These are phyloP conservation scores for Paecilomyces dactylethromorphus DNA, from an alignment of 2,329 filamentous ascomycete genomes.

Conservation along the genomic window DNA sequence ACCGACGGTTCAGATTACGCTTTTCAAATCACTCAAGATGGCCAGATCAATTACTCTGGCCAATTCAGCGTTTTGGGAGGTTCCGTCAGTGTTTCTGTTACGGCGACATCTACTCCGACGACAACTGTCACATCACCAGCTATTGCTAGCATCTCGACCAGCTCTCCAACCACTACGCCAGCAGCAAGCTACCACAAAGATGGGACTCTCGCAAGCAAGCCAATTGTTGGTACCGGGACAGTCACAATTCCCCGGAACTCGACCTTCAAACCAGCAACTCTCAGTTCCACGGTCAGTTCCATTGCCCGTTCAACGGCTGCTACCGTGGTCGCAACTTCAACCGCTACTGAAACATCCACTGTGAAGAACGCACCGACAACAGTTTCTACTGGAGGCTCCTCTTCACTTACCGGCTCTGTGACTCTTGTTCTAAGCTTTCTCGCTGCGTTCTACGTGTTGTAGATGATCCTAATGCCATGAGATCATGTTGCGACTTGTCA, in stretches of 20 bases:
- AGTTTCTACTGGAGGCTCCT: neutral
- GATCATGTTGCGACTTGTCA: neutral
- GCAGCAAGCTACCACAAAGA: neutral
- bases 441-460: neutral
- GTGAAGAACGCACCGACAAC: neutral
- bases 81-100: conserved; percentile 2
- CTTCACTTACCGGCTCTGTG: neutral
- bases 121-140: neutral
- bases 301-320: neutral
- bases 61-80: conserved; percentile 41
- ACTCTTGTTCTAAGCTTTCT: neutral
- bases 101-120: neutral
- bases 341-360: neutral
- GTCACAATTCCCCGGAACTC: neutral
- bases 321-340: neutral
- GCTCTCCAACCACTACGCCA: neutral
- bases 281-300: neutral
- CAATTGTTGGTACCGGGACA: neutral
- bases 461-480: neutral
- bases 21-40: conserved; percentile 51
- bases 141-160: neutral
- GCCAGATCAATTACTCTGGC: conserved; percentile 50
- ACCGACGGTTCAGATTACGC: conserved; percentile 48
- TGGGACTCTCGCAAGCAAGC: neutral
- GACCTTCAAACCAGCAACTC: neutral